Evolutionary conservation across 345 rosid species (phyloP).

Genomic region (Anacardium occidentale): DNA sequence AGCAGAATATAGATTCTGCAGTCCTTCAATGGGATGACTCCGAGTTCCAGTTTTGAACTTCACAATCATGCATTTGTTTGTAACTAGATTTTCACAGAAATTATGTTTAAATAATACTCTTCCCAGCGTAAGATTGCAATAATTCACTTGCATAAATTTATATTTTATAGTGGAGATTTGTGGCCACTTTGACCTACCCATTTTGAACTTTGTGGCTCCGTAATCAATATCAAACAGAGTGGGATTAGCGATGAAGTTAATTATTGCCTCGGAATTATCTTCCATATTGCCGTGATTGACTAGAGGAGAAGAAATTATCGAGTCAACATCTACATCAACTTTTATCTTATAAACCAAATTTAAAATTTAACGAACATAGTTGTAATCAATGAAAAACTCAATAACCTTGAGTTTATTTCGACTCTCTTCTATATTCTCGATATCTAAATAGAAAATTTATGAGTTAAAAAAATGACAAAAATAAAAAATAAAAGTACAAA

Average conservation of each 20-base stretch:
- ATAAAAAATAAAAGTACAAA: no score
- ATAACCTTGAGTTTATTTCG: no score
- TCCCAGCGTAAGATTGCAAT: no score
- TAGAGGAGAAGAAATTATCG: background rate
- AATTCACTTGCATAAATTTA: no score
- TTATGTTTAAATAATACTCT: no score
- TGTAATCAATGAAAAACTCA: no score
- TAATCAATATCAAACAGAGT: background rate
- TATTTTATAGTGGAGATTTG: background rate
- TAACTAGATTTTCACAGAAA: no score
- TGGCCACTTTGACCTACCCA: slow-evolving; percentile 3
- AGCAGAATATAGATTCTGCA: slow-evolving; percentile 63
- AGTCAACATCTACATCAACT: background rate
- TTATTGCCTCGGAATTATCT: background rate
- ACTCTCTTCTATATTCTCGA: no score
- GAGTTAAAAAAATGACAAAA: no score
- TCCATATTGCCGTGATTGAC: background rate
- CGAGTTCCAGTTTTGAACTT: slow-evolving; percentile 47
- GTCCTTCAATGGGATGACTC: slow-evolving; percentile 95
- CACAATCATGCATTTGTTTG: background rate
- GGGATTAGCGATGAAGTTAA: background rate
- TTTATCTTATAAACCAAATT: no score
- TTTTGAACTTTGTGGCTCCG: background rate
- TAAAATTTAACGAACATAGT: no score
- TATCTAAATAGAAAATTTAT: no score